These are phyloP conservation scores for Metschnikowia baotianmanensis DNA, from an alignment of 805 yeast genomes.

Conservation along the genomic window DNA sequence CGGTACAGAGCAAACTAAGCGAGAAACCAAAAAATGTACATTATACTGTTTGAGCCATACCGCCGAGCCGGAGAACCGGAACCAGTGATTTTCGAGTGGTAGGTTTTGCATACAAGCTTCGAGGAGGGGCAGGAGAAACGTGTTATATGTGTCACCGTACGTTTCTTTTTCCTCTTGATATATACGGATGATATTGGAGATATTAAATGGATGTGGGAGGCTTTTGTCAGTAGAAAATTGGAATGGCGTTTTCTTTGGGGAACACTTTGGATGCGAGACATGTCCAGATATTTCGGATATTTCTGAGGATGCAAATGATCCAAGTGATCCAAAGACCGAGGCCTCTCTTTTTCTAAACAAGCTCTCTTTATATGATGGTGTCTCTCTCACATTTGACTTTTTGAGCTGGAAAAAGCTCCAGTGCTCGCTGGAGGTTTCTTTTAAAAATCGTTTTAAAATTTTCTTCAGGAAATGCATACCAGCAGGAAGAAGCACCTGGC, in stretches of 20 bases:
- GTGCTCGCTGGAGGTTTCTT: conserved; percentile 6
- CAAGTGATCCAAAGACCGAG: neutral
- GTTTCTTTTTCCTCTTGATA: conserved; percentile 9
- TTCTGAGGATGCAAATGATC: too few relatives aligned
- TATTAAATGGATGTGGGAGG: conserved; percentile 5
- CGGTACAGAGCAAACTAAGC: conserved; percentile 16
- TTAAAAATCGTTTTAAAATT: too few relatives aligned
- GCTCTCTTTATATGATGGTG: conserved; percentile 6
- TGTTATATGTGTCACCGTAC: conserved; percentile 10
- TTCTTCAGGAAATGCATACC: too few relatives aligned
- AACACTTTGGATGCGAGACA: conserved; percentile 2
- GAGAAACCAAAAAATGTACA: conserved; percentile 21
- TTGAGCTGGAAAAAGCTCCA: conserved; percentile 8
- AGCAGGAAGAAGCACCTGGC: too few relatives aligned
- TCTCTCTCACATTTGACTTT: conserved; percentile 1
- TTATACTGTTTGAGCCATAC: conserved; percentile 24
- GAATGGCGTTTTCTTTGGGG: neutral
- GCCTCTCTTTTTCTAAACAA: neutral
- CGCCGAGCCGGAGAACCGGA: conserved; percentile 22
- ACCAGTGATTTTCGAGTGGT: conserved; percentile 18
- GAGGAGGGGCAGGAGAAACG: conserved; percentile 5
- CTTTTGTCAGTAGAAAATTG: conserved; percentile 4
- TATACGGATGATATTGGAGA: conserved; percentile 4
- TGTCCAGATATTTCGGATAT: too few relatives aligned
- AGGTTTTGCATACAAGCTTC: too few relatives aligned